These are phyloP conservation scores for Claviceps pazoutovae DNA, from an alignment of 2,329 filamentous ascomycete genomes.

Conservation along the genomic window DNA sequence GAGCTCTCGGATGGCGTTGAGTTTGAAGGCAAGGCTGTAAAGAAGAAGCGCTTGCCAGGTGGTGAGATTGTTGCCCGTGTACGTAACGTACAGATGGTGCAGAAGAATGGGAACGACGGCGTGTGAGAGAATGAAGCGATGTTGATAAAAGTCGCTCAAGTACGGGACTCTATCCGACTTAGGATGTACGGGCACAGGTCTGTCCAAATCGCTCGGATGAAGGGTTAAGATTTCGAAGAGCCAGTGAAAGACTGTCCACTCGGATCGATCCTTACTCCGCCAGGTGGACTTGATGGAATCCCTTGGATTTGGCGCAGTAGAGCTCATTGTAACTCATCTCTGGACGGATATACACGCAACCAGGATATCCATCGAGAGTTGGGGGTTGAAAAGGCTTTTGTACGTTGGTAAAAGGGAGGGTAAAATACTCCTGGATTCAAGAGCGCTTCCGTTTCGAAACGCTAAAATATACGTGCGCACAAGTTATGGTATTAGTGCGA, in stretches of 20 bases:
- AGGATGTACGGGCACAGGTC: constrained; percentile 2
- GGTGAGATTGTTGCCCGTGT: constrained; percentile 4
- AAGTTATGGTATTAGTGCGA: too few species aligned
- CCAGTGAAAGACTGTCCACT: constrained; percentile 6
- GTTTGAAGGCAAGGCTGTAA: constrained; percentile 4
- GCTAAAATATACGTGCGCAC: too few species aligned
- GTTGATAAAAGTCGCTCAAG: constrained; percentile 3
- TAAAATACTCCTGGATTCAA: too few species aligned
- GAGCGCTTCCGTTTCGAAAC: too few species aligned
- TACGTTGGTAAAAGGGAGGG: too few species aligned
- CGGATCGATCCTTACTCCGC: constrained; percentile 4
- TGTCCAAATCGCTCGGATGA: constrained; percentile 3
- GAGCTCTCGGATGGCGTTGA: constrained; percentile 5
- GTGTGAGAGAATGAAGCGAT: constrained; percentile 5
- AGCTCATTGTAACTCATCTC: background rate
- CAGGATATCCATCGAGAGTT: background rate
- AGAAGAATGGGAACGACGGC: constrained; percentile 4
- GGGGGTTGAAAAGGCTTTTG: too few species aligned
- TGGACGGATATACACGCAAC: background rate
- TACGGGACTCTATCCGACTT: constrained; percentile 5
- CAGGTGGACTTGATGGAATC: constrained; percentile 7
- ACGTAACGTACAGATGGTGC: constrained; percentile 3
- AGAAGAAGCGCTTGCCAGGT: constrained; percentile 5
- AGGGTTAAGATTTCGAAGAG: constrained; percentile 4
- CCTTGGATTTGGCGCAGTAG: background rate